phyloP scores from a whole-genome alignment of 2,329 filamentous ascomycete genomes.

The Nigrospora sphaerica region DNA sequence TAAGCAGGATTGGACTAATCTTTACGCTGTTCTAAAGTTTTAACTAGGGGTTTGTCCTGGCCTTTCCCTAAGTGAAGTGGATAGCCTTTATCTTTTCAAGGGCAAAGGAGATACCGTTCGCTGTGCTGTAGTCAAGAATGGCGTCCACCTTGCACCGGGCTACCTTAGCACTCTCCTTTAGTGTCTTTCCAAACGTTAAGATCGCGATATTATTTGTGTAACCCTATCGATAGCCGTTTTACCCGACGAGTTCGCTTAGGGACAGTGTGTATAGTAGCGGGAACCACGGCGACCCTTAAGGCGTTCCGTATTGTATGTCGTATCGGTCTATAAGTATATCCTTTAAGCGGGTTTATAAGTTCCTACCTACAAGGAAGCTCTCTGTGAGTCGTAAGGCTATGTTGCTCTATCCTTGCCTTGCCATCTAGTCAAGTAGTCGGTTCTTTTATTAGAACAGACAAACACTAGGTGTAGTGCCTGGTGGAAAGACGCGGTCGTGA shows the following conservation, averaged over 20 bases:
- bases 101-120: constrained; percentile 12
- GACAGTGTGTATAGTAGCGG: constrained; percentile 3
- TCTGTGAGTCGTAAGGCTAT: background rate
- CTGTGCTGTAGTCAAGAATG: too few relatives aligned
- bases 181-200: constrained; percentile 8
- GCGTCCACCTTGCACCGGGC: too few relatives aligned
- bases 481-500: too few relatives aligned
- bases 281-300: constrained; percentile 2
- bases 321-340: background rate
- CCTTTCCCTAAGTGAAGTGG: constrained; percentile 8
- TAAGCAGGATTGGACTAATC: background rate
- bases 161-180: too few relatives aligned
- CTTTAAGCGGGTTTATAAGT: background rate
- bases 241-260: background rate
- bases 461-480: too few relatives aligned
- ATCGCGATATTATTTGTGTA: constrained; percentile 12
- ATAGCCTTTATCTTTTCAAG: constrained; percentile 13
- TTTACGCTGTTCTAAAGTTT: constrained; percentile 1
- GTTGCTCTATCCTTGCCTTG: background rate
- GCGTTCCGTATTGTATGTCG: background rate
- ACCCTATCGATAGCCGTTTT: constrained; percentile 2
- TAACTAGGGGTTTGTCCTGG: background rate
- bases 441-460: constrained; percentile 1
- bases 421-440: background rate
- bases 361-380: background rate